Base-by-base conservation (phyloP, 371 early-diverging fungal genomes). In the Mortierella sp. region DNA sequence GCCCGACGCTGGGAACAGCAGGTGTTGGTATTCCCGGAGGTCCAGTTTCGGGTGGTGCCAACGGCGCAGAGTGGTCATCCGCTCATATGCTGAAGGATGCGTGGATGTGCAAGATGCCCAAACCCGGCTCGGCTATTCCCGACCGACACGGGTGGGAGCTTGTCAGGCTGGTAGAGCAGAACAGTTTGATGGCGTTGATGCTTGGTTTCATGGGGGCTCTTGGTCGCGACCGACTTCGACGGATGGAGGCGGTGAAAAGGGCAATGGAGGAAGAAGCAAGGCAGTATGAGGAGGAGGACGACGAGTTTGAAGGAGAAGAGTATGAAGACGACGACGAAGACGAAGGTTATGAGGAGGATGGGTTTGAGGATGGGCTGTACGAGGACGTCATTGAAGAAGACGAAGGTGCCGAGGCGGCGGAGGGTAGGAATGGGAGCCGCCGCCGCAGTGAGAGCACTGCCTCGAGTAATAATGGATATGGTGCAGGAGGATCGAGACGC, bases 111-210 rank as follows among this genome's bases (percentile, higher is more conserved):
- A 81, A 75, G 43, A 86, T 83, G 82, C 85, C 86, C 16, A 81
- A 76, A 8, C 73, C 86, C 26, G 82, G 86, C 11, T 46, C 76
- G 54, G 83, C 26, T 64, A 80, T 73, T 80, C 88, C 67, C 70
- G 90, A 51, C 83, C 89, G 69, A 86, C 88, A 77, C 89, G 90
- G 70, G 79, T 91, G 26, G 90, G 93, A 93, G 69, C 88, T 93
- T 31, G 88, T 92, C 34, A 88, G 90, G 26, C 64, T 93, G 28
- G 91, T 90, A n/a, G 92, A 92, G 40, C 92, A 92, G 72, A 93
- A 93, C 61, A 91, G 92, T 24, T 79, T 91, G 80, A 90, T 93
- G 64, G 91, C 92, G 10, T 82, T 90, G 14, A 87, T 93, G 82
- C 88, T 93, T 28, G 90, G 91, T 3, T 93, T 93, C 67, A 79